Evolutionary conservation across 225 moss, liverwort and hornwort species (phyloP), one percentile per base, ranked within the genome.

Genomic region (Polytrichum formosum): DNA sequence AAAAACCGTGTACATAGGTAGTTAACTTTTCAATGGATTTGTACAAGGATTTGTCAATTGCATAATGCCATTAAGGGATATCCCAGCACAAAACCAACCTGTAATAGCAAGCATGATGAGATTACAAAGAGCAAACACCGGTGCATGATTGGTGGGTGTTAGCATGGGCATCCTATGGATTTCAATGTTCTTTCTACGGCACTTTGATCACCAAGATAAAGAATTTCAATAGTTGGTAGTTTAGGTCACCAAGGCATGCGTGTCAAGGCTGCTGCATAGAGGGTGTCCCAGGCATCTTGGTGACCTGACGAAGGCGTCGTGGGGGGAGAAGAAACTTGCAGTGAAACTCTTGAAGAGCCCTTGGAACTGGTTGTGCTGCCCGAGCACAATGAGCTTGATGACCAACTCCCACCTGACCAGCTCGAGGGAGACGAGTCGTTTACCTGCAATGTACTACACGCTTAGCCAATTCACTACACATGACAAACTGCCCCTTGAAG

Each of bases 251-350:
- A n/a, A n/a, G n/a, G n/a, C n/a, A n/a, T n/a, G n/a, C n/a, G n/a
- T n/a, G n/a, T n/a, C n/a, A n/a, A n/a, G 2, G 96, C 96, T 2
- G 96, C 96, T 4, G 91, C 93, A 55, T 93, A 91, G 13, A 96
- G 61, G 8, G 88, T 80, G 28, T 90, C 90, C 93, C 96, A 93
- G 6, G 93, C 93, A 65, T 91, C 84, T 22, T 73, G 82, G 4
- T 87, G 82, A 1, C 78, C 77, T 0, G 80, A 80, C 1, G 83
- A 85, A n/a, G 96, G 91, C 21, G 93, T 93, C 0, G 92, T 85
- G 0, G 91, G 88, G 0, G 96, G 95, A 55, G 95, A 96, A 0
- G 95, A 96, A 0, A 96, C 87, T 75, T 87, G 80, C 0, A 83
- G 83, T 0, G 87, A 87, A n/a, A 83, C 83, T 35, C 76, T 71